phyloP scores from a whole-genome alignment of 495 filamentous ascomycete species.

The Penicillium bialowiezense region DNA sequence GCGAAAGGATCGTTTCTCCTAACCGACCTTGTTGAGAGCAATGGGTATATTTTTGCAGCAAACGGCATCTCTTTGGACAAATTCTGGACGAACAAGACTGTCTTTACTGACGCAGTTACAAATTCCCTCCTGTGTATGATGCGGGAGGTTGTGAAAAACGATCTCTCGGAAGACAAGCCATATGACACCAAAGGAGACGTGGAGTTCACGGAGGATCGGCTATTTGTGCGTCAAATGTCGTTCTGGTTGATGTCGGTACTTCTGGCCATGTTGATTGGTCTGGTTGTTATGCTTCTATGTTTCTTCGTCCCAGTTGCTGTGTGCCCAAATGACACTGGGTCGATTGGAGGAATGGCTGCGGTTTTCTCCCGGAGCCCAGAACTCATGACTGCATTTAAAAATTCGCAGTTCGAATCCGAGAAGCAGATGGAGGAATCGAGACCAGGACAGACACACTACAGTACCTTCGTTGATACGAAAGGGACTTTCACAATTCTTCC shows the following conservation, averaged over 20 bases:
- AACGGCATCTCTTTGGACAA: neutral
- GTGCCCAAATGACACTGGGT: constrained; percentile 12
- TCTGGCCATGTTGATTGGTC: neutral
- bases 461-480: neutral
- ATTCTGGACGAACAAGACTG: neutral
- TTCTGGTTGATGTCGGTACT: constrained; percentile 8
- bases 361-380: constrained; percentile 10
- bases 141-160: neutral
- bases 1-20: neutral
- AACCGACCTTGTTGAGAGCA: neutral
- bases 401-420: neutral
- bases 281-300: neutral
- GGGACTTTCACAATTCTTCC: neutral
- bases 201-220: neutral
- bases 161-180: neutral
- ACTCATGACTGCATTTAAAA: neutral
- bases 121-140: neutral
- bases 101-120: neutral
- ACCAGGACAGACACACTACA: neutral
- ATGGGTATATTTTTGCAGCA: neutral
- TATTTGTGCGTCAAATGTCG: constrained; percentile 4
- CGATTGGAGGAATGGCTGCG: constrained; percentile 13
- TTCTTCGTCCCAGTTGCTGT: constrained; percentile 1
- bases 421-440: neutral
- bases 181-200: neutral